phyloP scores from a whole-genome alignment of 441 rosid genomes.

The Biscutella auriculata region DNA sequence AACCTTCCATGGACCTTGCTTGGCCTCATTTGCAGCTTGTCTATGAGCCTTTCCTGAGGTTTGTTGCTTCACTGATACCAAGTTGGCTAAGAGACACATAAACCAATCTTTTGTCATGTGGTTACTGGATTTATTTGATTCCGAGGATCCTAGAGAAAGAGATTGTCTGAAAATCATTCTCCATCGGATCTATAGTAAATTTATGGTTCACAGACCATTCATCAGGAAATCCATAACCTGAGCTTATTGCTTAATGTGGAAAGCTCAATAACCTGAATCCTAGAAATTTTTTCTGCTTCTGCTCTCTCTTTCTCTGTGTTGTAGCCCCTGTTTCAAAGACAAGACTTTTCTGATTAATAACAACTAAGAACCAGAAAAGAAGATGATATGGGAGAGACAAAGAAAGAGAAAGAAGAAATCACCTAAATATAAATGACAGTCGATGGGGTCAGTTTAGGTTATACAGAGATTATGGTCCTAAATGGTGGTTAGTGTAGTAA shows the following conservation, averaged over 20 bases:
- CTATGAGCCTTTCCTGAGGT: conserved; percentile 57
- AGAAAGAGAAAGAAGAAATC: not conserved
- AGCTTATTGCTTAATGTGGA: conserved; percentile 73
- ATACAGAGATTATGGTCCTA: no score
- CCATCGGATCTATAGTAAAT: conserved; percentile 62
- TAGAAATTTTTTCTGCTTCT: conserved; percentile 56
- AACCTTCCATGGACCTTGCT: conserved; percentile 62
- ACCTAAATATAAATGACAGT: conserved; percentile 78
- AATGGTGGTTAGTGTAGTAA: no score
- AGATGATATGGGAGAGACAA: not conserved
- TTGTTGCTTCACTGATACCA: conserved; percentile 64
- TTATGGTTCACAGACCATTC: conserved; percentile 68
- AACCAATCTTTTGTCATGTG: conserved; percentile 51
- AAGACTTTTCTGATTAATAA: not conserved
- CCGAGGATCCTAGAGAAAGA: conserved; percentile 75
- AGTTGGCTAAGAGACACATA: conserved; percentile 46
- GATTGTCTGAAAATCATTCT: conserved; percentile 60
- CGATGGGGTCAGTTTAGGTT: no score
- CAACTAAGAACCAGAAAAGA: not conserved
- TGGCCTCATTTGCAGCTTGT: conserved; percentile 74
- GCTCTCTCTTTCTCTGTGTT: conserved; percentile 79
- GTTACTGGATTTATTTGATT: conserved; percentile 58
- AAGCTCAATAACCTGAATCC: conserved; percentile 71
- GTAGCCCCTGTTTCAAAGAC: conserved; percentile 60
- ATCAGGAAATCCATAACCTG: conserved; percentile 64